phyloP scores from a whole-genome alignment of 352 stramenopile genomes.

The Phytopythium helicoides region DNA sequence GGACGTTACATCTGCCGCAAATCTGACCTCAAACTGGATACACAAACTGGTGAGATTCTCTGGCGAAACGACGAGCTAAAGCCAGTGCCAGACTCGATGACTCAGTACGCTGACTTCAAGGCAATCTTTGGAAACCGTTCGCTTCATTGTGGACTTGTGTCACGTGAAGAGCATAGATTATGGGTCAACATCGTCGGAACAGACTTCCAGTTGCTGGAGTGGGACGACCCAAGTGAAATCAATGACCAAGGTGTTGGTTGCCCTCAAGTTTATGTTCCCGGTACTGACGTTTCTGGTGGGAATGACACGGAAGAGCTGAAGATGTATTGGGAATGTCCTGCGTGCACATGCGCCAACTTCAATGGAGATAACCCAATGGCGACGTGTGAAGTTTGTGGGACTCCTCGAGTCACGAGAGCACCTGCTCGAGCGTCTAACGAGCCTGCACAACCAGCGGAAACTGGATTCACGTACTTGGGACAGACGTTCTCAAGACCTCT shows the following conservation, averaged over 20 bases:
- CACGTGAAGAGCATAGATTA: slow-evolving; percentile 78
- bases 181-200: slow-evolving; percentile 90
- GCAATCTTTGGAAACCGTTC: slow-evolving; percentile 81
- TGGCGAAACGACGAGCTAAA: slow-evolving; percentile 91
- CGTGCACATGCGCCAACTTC: slow-evolving; percentile 85
- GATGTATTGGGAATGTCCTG: slow-evolving; percentile 87
- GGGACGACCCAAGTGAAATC: slow-evolving; percentile 76
- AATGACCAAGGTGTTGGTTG: slow-evolving; percentile 81
- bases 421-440: slow-evolving; percentile 1
- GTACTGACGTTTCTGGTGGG: slow-evolving; percentile 4
- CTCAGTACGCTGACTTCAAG: slow-evolving; percentile 86
- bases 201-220: slow-evolving; percentile 86
- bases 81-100: slow-evolving; percentile 90
- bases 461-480: slow-evolving; percentile 61
- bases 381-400: slow-evolving; percentile 76
- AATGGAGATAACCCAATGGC: slow-evolving; percentile 81
- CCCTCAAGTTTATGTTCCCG: slow-evolving; percentile 43
- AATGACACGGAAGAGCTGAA: slow-evolving; percentile 46
- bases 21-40: slow-evolving; percentile 85
- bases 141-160: slow-evolving; percentile 86
- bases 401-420: slow-evolving; percentile 28
- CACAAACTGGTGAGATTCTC: slow-evolving; percentile 86
- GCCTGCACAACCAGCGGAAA: slow-evolving; percentile 20
- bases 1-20: slow-evolving; percentile 70
- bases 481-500: slow-evolving; percentile 64